phyloP scores from a whole-genome alignment of 2,329 filamentous ascomycete species.

The Colletotrichum sp. region DNA sequence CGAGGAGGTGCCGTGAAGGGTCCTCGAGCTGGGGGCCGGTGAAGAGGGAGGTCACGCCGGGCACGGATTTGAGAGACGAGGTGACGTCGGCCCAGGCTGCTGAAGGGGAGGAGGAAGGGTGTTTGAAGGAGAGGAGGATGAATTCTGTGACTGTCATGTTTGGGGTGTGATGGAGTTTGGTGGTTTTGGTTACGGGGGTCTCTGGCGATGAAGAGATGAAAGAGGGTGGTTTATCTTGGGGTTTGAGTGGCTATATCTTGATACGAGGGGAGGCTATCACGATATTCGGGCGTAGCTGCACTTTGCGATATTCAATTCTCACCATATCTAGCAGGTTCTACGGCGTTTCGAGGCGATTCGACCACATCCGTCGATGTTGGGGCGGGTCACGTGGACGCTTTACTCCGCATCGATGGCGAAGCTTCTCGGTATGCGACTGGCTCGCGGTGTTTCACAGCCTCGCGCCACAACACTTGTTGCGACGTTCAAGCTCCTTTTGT shows the following conservation, averaged over 20 bases:
- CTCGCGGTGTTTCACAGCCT: background rate
- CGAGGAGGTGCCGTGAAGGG: constrained; percentile 34
- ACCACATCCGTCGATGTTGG: background rate
- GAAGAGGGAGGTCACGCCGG: constrained; percentile 37
- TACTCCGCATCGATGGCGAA: constrained; percentile 16
- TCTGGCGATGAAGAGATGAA: background rate
- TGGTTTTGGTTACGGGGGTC: background rate
- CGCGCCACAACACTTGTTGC: background rate
- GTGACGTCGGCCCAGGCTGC: constrained; percentile 16
- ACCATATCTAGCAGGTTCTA: background rate
- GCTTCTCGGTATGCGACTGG: constrained; percentile 1
- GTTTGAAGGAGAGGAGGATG: constrained; percentile 13
- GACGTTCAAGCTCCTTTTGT: background rate
- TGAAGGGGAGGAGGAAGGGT: background rate
- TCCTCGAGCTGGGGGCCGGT: constrained; percentile 39
- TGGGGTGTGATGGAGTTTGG: background rate
- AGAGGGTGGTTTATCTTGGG: rapidly evolving
- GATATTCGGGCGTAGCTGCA: background rate
- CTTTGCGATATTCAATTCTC: background rate
- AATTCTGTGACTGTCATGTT: constrained; percentile 19
- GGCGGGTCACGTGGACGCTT: constrained; percentile 2
- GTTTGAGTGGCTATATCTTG: background rate
- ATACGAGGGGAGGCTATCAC: background rate
- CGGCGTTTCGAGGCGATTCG: background rate
- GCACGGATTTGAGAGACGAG: constrained; percentile 23